Percentiles rank a stretch among this genome's conserved stretches.
Conservation (phyloP, 768 basidiomycete species). For the Tricholoma sp. region DNA sequence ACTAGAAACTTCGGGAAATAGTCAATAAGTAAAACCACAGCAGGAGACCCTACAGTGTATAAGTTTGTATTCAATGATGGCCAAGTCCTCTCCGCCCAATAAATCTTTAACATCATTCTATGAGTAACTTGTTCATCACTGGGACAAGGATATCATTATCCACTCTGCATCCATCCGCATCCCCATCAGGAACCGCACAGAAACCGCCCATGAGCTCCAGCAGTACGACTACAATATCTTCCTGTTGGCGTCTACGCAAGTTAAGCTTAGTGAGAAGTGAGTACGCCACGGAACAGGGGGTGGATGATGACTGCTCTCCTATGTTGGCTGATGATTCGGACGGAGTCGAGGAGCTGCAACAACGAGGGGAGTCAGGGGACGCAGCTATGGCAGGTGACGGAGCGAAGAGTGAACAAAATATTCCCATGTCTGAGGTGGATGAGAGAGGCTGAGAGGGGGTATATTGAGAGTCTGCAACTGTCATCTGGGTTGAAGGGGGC, state of each 20-base stretch:
- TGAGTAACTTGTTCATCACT: background rate
- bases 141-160: background rate
- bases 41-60: too few relatives aligned
- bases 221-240: background rate
- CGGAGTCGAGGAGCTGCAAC: background rate
- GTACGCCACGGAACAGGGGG: background rate
- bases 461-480: background rate
- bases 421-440: background rate
- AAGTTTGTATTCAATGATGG: too few relatives aligned
- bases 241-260: background rate
- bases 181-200: background rate
- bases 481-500: background rate
- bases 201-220: background rate
- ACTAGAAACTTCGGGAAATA: too few relatives aligned
- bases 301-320: background rate
- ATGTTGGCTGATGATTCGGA: background rate
- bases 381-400: background rate
- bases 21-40: too few relatives aligned
- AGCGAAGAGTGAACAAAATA: background rate
- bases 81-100: too few relatives aligned
- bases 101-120: too few relatives aligned
- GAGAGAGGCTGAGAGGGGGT: background rate
- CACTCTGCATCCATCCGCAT: background rate
- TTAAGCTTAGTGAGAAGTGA: background rate
- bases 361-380: too few relatives aligned